These are phyloP conservation scores for Pisolithus microcarpus DNA, from an alignment of 768 basidiomycete species.

Conservation along the genomic window DNA sequence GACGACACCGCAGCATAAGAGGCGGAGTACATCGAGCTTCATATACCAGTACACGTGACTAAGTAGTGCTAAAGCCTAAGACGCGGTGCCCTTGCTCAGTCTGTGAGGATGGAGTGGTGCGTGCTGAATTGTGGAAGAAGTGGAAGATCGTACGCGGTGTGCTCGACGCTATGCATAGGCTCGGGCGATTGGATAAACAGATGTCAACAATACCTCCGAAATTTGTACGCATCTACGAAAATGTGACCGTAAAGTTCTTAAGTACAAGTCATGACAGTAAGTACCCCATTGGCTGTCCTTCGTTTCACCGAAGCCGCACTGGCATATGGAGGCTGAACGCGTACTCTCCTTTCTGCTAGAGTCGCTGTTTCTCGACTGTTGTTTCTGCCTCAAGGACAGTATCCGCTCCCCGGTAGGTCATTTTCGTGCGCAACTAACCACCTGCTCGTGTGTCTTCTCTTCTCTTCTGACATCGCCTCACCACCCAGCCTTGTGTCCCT, in stretches of 20 bases:
- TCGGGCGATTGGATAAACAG: constrained; percentile 5
- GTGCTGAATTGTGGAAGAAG: too few species aligned
- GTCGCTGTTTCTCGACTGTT: constrained; percentile 14
- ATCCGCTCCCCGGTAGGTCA: constrained; percentile 9
- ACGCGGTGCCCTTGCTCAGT: too few species aligned
- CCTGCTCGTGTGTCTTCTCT: background rate
- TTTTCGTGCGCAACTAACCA: too few species aligned
- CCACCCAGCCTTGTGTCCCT: constrained; percentile 16
- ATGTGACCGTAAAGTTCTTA: constrained; percentile 1
- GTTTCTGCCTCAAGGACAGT: constrained; percentile 12
- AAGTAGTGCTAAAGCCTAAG: too few species aligned
- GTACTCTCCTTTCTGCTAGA: constrained; percentile 6
- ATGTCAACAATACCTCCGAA: constrained; percentile 16
- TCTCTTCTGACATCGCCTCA: background rate
- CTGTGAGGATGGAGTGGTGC: too few species aligned
- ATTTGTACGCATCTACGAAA: constrained; percentile 10
- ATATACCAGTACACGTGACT: too few species aligned
- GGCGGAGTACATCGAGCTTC: too few species aligned
- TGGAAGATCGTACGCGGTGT: too few species aligned
- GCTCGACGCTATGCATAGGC: too few species aligned
- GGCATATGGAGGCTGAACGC: background rate
- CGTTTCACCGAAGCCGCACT: background rate
- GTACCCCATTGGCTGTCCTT: background rate
- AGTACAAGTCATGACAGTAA: constrained; percentile 18
- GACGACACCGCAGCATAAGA: too few species aligned